Evolutionary conservation across 2,329 filamentous ascomycete species (phyloP).

Genomic region (Cyclaneusma minus): DNA sequence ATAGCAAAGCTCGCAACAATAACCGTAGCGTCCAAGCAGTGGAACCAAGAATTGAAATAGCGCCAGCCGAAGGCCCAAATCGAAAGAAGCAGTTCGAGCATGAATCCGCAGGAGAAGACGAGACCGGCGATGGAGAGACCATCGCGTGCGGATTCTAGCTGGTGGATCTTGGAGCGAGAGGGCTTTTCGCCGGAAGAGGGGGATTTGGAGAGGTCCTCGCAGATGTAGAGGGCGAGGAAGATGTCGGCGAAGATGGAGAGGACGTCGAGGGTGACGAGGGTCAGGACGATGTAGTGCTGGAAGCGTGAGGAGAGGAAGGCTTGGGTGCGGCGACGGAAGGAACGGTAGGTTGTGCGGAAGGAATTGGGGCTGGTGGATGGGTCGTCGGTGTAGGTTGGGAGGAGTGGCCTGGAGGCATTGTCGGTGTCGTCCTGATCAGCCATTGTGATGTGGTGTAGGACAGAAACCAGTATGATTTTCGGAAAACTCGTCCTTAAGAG

Average conservation of each 20-base stretch:
- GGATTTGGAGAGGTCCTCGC: slow-evolving; percentile 20
- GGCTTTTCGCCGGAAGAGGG: no score
- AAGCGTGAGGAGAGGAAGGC: slow-evolving; percentile 24
- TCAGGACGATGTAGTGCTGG: slow-evolving; percentile 32
- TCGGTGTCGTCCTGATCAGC: slow-evolving; percentile 2
- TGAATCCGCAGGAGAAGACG: slow-evolving; percentile 47
- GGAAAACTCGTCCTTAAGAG: no score
- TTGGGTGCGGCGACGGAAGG: slow-evolving; percentile 10
- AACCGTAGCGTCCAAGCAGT: slow-evolving; percentile 46
- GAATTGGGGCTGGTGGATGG: slow-evolving; percentile 1
- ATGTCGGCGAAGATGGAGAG: slow-evolving; percentile 36
- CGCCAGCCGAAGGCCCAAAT: slow-evolving; percentile 44
- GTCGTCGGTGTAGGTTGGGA: slow-evolving; percentile 2
- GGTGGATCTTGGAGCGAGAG: slow-evolving; percentile 9
- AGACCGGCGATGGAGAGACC: slow-evolving; percentile 36
- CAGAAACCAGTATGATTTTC: no score
- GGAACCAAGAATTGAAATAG: slow-evolving; percentile 43
- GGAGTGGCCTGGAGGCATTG: slow-evolving; percentile 8
- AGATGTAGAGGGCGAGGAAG: slow-evolving; percentile 30
- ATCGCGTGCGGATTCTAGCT: slow-evolving; percentile 21
- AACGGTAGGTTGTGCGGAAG: slow-evolving; percentile 4
- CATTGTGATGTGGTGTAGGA: no score
- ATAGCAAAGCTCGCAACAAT: slow-evolving; percentile 46
- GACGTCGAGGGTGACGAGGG: slow-evolving; percentile 32
- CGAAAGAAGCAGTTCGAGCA: slow-evolving; percentile 42